Evolutionary conservation across 768 basidiomycete genomes (phyloP).

Genomic region (Amanita molliuscula): DNA sequence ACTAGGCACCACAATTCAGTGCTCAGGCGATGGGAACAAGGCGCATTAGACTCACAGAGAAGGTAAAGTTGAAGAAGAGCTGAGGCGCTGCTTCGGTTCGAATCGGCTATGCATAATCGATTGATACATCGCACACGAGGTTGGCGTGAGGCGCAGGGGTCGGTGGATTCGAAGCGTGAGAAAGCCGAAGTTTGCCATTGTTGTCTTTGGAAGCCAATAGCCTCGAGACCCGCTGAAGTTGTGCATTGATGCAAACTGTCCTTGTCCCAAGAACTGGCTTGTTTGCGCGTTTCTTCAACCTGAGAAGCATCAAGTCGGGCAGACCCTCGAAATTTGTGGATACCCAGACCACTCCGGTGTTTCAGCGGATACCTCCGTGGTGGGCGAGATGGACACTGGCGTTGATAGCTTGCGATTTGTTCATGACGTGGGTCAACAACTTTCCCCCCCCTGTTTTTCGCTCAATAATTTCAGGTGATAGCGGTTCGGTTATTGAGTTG

Average conservation of each 20-base stretch:
- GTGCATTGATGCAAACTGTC: not conserved
- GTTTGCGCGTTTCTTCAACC: slow-evolving; percentile 2
- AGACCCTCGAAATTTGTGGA: slow-evolving; percentile 2
- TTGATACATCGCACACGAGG: too few species aligned
- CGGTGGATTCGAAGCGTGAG: too few species aligned
- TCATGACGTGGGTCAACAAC: slow-evolving; percentile 2
- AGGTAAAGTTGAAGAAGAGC: too few species aligned
- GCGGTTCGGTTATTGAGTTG: slow-evolving; percentile 21
- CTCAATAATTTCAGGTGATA: slow-evolving; percentile 6
- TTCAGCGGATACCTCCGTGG: slow-evolving; percentile 6
- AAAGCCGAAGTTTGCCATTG: not conserved
- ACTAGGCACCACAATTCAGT: too few species aligned
- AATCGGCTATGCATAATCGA: too few species aligned
- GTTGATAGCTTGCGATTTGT: slow-evolving; percentile 6
- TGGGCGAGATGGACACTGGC: slow-evolving; percentile 7
- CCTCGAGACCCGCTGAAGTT: not conserved
- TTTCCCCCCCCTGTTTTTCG: not conserved
- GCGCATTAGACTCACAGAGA: too few species aligned
- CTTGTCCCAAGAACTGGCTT: not conserved
- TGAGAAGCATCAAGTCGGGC: slow-evolving; percentile 1
- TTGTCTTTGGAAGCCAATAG: not conserved
- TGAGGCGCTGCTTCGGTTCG: too few species aligned
- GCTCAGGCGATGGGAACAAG: too few species aligned
- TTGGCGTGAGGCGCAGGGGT: too few species aligned
- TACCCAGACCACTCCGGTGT: not conserved